Percentiles rank a stretch among this genome's conserved stretches.
Conservation (phyloP, 352 stramenopile species). For the Globisporangium cederbergense region DNA sequence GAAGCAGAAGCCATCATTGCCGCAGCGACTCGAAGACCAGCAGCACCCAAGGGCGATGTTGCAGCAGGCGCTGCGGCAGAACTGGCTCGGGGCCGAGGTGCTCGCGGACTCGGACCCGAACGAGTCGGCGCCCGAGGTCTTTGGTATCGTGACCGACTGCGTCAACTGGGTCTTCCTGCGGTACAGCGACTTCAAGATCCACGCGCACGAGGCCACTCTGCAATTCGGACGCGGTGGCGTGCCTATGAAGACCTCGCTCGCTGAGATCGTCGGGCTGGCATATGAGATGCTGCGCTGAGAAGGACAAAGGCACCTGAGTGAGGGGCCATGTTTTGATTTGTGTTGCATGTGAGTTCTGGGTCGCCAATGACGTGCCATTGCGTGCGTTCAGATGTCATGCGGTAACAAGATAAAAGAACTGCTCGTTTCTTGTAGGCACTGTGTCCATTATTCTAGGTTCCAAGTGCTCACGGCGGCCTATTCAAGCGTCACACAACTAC, state of each 20-base stretch:
- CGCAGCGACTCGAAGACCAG: too few species aligned
- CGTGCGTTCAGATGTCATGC: too few species aligned
- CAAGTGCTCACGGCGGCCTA: too few species aligned
- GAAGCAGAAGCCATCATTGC: not conserved
- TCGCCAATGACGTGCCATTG: too few species aligned
- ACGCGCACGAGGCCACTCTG: not conserved
- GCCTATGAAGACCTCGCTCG: not conserved
- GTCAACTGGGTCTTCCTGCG: constrained; percentile 2
- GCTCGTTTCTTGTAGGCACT: too few species aligned
- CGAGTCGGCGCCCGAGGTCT: not conserved
- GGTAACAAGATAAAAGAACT: too few species aligned
- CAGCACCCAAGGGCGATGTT: not conserved
- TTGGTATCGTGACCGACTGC: constrained; percentile 3
- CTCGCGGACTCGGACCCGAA: not conserved
- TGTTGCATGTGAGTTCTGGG: too few species aligned
- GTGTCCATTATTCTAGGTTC: too few species aligned
- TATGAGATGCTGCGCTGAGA: not conserved
- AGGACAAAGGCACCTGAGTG: too few species aligned
- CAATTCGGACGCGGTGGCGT: not conserved
- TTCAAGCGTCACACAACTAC: too few species aligned
- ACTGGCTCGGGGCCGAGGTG: constrained; percentile 8
- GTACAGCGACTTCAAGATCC: not conserved
- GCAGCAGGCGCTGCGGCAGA: constrained; percentile 2
- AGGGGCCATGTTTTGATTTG: too few species aligned
- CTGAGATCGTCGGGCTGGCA: not conserved